Conservation (phyloP, 805 yeast genomes). For the Helenozyma rhizophorensis region DNA sequence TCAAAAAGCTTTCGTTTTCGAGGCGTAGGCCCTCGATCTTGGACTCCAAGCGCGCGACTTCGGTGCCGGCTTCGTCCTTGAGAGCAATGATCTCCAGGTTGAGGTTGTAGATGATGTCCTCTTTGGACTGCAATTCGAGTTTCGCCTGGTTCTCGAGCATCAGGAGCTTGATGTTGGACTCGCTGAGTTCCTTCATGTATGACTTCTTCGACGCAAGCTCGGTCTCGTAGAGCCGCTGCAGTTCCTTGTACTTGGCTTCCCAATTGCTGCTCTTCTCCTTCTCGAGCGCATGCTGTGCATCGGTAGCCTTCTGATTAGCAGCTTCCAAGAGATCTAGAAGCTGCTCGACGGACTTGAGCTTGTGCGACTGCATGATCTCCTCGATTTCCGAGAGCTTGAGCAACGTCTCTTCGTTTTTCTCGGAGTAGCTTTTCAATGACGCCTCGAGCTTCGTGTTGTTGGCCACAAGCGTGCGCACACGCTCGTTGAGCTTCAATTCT, state of each 20-base stretch:
- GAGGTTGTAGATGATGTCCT: slow-evolving; percentile 25
- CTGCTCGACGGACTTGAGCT: slow-evolving; percentile 26
- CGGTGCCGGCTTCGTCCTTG: slow-evolving; percentile 37
- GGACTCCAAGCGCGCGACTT: slow-evolving; percentile 58
- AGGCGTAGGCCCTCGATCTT: slow-evolving; percentile 66
- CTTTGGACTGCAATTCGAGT: slow-evolving; percentile 33
- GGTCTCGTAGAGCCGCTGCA: slow-evolving; percentile 18
- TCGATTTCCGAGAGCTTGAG: slow-evolving; percentile 38
- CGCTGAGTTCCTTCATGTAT: slow-evolving; percentile 23
- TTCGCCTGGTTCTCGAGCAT: slow-evolving; percentile 18
- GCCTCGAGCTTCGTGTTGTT: slow-evolving; percentile 27
- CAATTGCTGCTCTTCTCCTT: slow-evolving; percentile 17
- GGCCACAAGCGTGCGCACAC: slow-evolving; percentile 56
- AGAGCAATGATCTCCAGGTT: slow-evolving; percentile 26
- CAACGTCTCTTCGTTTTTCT: slow-evolving; percentile 28
- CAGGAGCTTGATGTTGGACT: slow-evolving; percentile 29
- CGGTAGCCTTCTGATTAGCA: slow-evolving; percentile 10
- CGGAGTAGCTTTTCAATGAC: slow-evolving; percentile 24
- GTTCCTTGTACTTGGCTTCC: slow-evolving; percentile 24
- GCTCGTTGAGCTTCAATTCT: slow-evolving; percentile 64
- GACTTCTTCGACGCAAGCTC: slow-evolving; percentile 20
- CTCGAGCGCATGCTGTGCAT: slow-evolving; percentile 15
- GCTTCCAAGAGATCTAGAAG: slow-evolving; percentile 19
- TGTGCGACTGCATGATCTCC: slow-evolving; percentile 23
- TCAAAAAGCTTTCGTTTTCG: slow-evolving; percentile 44